Evolutionary conservation across 495 filamentous ascomycete species (phyloP).

Genomic region (Tuber calosporum): DNA sequence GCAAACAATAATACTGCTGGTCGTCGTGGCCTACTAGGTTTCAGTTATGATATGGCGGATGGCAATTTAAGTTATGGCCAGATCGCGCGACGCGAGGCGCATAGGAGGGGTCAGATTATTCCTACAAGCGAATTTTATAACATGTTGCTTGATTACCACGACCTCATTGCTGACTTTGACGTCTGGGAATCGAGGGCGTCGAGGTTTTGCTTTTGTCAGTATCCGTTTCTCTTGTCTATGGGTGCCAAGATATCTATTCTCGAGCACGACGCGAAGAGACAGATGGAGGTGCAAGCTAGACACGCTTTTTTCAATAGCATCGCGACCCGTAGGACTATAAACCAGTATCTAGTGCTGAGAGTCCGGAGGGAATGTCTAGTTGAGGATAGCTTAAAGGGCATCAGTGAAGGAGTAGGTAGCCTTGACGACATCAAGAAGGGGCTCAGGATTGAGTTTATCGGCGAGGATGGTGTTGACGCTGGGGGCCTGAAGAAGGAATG

Average conservation of each 20-base stretch:
- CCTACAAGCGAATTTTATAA: constrained; percentile 84
- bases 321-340: constrained; percentile 61
- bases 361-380: constrained; percentile 83
- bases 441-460: constrained; percentile 74
- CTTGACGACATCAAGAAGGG: constrained; percentile 92
- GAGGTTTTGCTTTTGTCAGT: constrained; percentile 87
- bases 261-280: constrained; percentile 80
- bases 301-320: constrained; percentile 91
- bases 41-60: neutral
- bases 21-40: constrained; percentile 40
- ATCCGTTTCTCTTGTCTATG: constrained; percentile 88
- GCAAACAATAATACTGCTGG: constrained; percentile 60
- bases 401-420: constrained; percentile 78
- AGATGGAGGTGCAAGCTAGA: constrained; percentile 84
- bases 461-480: constrained; percentile 88
- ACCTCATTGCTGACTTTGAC: constrained; percentile 83
- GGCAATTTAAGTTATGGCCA: constrained; percentile 37
- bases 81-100: constrained; percentile 45
- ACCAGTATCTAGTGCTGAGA: constrained; percentile 71
- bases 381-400: constrained; percentile 78
- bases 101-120: constrained; percentile 56
- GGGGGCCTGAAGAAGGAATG: constrained; percentile 91
- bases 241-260: constrained; percentile 89
- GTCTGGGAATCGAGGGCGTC: constrained; percentile 69
- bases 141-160: constrained; percentile 72